Evolutionary conservation across 2,329 filamentous ascomycete species (phyloP).

Genomic region (Purpureocillium lavendulum): DNA sequence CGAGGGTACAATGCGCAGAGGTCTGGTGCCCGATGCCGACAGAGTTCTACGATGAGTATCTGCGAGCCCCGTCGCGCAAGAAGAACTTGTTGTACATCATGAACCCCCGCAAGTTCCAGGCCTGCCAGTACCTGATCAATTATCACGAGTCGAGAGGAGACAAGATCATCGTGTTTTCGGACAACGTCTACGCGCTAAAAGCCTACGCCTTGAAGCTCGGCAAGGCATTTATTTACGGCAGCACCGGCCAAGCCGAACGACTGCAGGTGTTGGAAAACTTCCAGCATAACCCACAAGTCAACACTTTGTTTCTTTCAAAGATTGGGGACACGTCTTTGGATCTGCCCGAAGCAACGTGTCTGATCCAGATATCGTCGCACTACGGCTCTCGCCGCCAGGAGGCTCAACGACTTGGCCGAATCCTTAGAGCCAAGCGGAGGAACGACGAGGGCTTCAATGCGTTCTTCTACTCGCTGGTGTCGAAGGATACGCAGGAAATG

Average conservation of each 20-base stretch:
- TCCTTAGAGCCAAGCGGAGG: constrained; percentile 86
- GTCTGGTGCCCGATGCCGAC: constrained; percentile 99
- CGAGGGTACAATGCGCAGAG: constrained; percentile 93
- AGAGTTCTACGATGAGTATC: constrained; percentile 94
- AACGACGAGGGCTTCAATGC: constrained; percentile 99
- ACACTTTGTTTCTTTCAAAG: constrained; percentile 92
- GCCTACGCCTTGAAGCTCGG: constrained; percentile 75
- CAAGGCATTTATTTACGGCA: constrained; percentile 88
- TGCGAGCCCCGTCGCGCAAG: constrained; percentile 52
- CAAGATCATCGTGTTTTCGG: constrained; percentile 97
- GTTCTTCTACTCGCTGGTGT: constrained; percentile 96
- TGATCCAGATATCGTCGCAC: constrained; percentile 96
- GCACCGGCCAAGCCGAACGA: constrained; percentile 77
- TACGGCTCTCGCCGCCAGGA: constrained; percentile 96
- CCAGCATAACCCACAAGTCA: constrained; percentile 81
- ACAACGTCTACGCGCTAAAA: constrained; percentile 89
- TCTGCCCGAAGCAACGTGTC: constrained; percentile 87
- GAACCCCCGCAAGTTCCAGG: constrained; percentile 96
- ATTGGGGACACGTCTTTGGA: constrained; percentile 98
- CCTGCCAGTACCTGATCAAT: constrained; percentile 95
- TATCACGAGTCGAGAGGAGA: constrained; percentile 92
- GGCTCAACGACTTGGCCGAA: constrained; percentile 85
- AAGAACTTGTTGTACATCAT: constrained; percentile 71
- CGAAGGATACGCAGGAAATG: constrained; percentile 97
- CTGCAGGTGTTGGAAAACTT: constrained; percentile 88